Base-by-base conservation (phyloP, 2,329 filamentous ascomycete species). In the Ophiostoma himal-ulmi region DNA sequence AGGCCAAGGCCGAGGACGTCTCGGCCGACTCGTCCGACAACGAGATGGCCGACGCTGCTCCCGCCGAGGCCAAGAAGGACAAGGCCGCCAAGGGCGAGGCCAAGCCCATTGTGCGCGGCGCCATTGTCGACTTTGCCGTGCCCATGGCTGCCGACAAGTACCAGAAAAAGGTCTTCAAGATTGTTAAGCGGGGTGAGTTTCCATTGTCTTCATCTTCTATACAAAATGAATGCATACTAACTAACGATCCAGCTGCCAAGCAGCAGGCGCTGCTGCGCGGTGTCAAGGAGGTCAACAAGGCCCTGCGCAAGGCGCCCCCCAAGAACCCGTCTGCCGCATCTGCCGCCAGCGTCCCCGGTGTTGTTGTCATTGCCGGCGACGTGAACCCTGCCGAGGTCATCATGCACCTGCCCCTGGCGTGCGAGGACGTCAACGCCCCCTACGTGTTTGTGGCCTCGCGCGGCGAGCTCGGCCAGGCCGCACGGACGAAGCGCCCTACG, bases 361-460 rank as follows among this genome's bases (percentile, higher is more conserved):
- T 99, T 75, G 93, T 97, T 77, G 85, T 99, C 79, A 92, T 99
- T 75, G 95, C 95, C 48, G 95, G 92, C 76, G 95, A 99, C 82
- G 98, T 99, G 83, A 97, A 92, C 69, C 95, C 95, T 75, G 94
- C 95, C 89, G 95, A 99, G 81, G 95, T 99, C 80, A 97, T 99
- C 83, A 95, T 92, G 72, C 95, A 99, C 83, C 92, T 99, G 75
- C 95, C 95, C 77, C 92, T 99, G 71, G 90, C 98, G 71, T 98
- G 95, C 86, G 95, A 99, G 83, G 94, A 98, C 83, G 94, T 97
- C 86, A 92, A 92, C 81, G 92, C 97, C 72, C 95, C 95, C 44
- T 99, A 98, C 83, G 88, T 99, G 81, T 99, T 96, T 81, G 92
- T 99, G 76, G 88, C 90, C 72, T 96, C 91, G 77, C 90, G 95